These are phyloP conservation scores for Lactarius deliciosus DNA, from an alignment of 768 basidiomycete genomes.

Conservation along the genomic window DNA sequence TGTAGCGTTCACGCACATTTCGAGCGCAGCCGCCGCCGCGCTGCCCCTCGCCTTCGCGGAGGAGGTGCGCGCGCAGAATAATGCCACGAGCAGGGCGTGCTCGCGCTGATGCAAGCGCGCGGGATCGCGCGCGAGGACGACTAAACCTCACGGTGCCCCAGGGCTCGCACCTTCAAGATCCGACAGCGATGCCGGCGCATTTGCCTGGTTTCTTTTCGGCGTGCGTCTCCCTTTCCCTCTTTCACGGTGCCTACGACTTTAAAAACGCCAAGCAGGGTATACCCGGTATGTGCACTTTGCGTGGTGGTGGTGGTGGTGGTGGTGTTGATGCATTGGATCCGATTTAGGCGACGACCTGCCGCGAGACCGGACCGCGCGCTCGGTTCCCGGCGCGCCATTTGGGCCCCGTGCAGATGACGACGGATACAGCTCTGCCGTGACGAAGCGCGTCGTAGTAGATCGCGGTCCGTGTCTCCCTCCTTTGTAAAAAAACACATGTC, in stretches of 20 bases:
- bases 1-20: conserved; percentile 87
- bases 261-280: conserved; percentile 48
- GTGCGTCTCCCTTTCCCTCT: conserved; percentile 30
- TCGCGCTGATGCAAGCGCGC: conserved; percentile 54
- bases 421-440: conserved; percentile 92
- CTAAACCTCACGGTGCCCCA: no score
- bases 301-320: neutral
- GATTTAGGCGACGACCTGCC: conserved; percentile 89
- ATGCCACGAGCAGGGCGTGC: conserved; percentile 50
- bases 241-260: no score
- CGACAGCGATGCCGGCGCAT: conserved; percentile 67
- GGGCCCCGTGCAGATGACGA: conserved; percentile 94
- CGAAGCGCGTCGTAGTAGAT: conserved; percentile 78
- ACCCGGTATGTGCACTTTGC: conserved; percentile 42
- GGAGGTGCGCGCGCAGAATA: no score
- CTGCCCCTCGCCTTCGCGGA: conserved; percentile 2
- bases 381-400: conserved; percentile 83
- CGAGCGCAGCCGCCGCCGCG: conserved; percentile 56
- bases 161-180: no score
- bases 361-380: conserved; percentile 81
- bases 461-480: conserved; percentile 43
- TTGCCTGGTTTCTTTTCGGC: conserved; percentile 91
- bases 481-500: neutral
- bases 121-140: conserved; percentile 37
- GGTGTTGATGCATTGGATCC: neutral